Base-by-base conservation (phyloP, 169 alveolate genomes). In the Cryptosporidium canis region DNA sequence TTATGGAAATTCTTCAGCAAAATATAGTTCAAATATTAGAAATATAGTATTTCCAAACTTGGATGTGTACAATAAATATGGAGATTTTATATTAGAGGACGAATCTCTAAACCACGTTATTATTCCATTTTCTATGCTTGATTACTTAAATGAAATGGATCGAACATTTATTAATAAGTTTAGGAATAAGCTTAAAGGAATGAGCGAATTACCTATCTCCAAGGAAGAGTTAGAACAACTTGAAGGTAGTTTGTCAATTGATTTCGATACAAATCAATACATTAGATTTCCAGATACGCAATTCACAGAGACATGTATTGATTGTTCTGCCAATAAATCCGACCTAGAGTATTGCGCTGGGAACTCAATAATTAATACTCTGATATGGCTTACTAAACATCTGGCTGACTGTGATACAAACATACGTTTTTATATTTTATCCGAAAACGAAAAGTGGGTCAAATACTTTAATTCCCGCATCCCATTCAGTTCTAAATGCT, bases 41-140 rank as follows among this genome's bases (percentile, higher is more conserved):
- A 48, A 77, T 18, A 64, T 82, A 33, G 18, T 43, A n/a, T 41
- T 53, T 47, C 43, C 55, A 45, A 66, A 66, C 53, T 67, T 35
- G 61, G 61, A 61, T 58, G 33, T 68, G 29, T 18, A 71, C 41
- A 41, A 33, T 43, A 48, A 90, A 16, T 61, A 77, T 12, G 3
- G 51, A n/a, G 87, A 77, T 44, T 77, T 77, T 21, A 58, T 90
- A 8, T 66, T 93, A 47, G 84, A 72, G 37, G 92, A 90, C 39
- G 93, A 93, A 56, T 83, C 91, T 61, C 7, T 51, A 47, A 90
- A 66, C 33, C 68, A 83, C 63, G 90, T 66, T n/a, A 71, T 85
- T 7, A 53, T 90, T 35, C 72, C 91, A 43, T 77, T 55, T 85
- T 68, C 90, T 1, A 35, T 87, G 24, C 56, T 83, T 41, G 83